Evolutionary conservation across 78 protist genomes (phyloP).

Genomic region (Dictyostelium firmibasis): DNA sequence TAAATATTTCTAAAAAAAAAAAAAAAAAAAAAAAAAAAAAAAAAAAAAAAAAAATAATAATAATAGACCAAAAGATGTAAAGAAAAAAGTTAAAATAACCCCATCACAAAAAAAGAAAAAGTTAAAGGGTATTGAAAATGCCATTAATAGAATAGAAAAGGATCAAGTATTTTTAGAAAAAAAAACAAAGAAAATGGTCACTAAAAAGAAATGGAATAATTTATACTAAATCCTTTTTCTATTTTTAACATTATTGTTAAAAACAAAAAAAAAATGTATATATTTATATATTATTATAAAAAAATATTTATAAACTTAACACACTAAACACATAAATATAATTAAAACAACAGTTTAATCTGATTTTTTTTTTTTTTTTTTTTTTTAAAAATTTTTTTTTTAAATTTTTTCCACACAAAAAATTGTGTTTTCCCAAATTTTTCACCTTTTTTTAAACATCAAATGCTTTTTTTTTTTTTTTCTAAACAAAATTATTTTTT

Average conservation of each 20-base stretch:
- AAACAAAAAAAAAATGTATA: neutral
- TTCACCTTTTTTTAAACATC: neutral
- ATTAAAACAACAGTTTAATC: too few relatives aligned
- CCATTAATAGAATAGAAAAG: slow-evolving; percentile 41
- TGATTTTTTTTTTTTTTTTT: too few relatives aligned
- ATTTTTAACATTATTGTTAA: neutral
- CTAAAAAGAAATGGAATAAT: slow-evolving; percentile 71
- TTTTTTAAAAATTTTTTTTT: too few relatives aligned
- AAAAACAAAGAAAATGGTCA: neutral
- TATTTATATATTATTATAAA: too few relatives aligned
- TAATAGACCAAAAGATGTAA: slow-evolving; percentile 35
- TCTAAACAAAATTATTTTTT: too few relatives aligned
- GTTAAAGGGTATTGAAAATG: slow-evolving; percentile 34
- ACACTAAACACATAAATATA: neutral
- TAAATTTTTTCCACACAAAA: neutral
- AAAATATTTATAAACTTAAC: neutral
- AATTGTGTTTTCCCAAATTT: neutral
- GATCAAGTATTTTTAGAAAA: slow-evolving; percentile 13
- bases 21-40: too few relatives aligned
- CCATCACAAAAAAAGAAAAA: slow-evolving; percentile 26
- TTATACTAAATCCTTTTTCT: slow-evolving; percentile 17
- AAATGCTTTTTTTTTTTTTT: too few relatives aligned
- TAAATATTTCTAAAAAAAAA: too few relatives aligned
- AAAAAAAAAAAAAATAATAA: neutral
- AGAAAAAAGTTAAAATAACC: neutral